phyloP scores from a whole-genome alignment of 805 yeast genomes.

The Allodekkera sacchari region DNA sequence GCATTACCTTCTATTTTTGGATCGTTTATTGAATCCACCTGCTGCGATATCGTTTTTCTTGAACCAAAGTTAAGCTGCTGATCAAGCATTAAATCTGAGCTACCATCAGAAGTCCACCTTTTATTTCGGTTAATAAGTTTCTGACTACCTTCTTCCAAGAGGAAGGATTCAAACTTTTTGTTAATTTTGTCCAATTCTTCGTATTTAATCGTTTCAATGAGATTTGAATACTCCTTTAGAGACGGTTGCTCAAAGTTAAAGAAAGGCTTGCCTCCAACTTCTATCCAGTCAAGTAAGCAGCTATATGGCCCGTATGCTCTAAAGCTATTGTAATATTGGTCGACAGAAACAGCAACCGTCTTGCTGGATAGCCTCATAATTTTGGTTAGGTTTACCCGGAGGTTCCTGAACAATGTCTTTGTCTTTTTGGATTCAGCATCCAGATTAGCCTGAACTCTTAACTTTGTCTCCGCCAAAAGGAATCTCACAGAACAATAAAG shows the following conservation, averaged over 20 bases:
- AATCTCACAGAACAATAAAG: slow-evolving; percentile 2
- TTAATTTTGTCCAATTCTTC: slow-evolving; percentile 5
- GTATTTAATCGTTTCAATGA: slow-evolving; percentile 5
- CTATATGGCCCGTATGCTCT: slow-evolving; percentile 8
- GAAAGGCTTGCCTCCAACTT: slow-evolving; percentile 10
- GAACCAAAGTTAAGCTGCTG: no score
- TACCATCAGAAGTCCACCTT: slow-evolving; percentile 2
- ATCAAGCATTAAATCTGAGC: no score
- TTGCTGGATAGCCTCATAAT: slow-evolving; percentile 9
- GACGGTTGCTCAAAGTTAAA: slow-evolving; percentile 8
- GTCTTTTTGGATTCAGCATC: background rate
- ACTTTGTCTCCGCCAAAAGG: background rate
- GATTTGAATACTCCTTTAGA: slow-evolving; percentile 1
- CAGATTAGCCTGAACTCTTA: background rate
- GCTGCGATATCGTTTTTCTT: no score
- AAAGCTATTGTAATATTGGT: slow-evolving; percentile 12
- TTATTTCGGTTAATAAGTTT: background rate
- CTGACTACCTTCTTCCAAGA: background rate
- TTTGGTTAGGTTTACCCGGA: background rate
- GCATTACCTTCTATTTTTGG: no score
- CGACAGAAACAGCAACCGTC: slow-evolving; percentile 11
- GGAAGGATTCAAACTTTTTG: slow-evolving; percentile 8
- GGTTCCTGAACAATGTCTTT: background rate
- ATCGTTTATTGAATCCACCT: no score
- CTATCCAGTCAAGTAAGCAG: slow-evolving; percentile 10